These are phyloP conservation scores for Rhizomucor miehei DNA, from an alignment of 371 early-diverging fungal genomes.

Conservation along the genomic window DNA sequence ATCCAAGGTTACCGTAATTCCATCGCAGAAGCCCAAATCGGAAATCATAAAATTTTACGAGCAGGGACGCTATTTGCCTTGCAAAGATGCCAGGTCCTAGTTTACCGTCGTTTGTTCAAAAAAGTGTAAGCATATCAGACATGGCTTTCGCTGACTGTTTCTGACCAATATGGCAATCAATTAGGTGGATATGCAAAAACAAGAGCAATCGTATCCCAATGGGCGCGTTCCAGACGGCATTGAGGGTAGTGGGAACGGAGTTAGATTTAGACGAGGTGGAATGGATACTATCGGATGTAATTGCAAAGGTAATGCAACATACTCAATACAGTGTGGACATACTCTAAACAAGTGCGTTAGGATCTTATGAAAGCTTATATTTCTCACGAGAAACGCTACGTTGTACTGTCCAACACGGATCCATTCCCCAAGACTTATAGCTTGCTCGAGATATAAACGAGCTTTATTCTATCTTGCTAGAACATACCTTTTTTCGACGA, in stretches of 20 bases:
- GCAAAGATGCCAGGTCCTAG: conserved; percentile 72
- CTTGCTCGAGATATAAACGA: no score
- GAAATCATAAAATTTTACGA: conserved; percentile 56
- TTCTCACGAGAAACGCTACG: conserved; percentile 73
- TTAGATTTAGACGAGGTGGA: conserved; percentile 48
- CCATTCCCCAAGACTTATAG: conserved; percentile 70
- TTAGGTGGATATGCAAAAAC: conserved; percentile 53
- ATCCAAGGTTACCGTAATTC: conserved; percentile 70
- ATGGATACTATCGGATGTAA: conserved; percentile 71
- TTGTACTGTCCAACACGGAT: conserved; percentile 73
- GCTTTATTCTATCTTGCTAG: no score
- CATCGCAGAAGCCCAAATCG: conserved; percentile 26
- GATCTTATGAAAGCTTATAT: conserved; percentile 88
- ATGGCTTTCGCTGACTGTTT: background rate
- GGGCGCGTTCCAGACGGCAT: conserved; percentile 49
- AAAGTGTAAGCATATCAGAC: conserved; percentile 64
- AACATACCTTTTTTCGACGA: no score
- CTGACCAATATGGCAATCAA: background rate
- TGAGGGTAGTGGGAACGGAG: conserved; percentile 43
- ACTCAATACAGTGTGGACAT: background rate
- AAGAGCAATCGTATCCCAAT: conserved; percentile 53
- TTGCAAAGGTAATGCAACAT: conserved; percentile 57
- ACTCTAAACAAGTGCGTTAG: conserved; percentile 29
- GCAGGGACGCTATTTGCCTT: conserved; percentile 76
- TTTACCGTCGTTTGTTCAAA: conserved; percentile 70